phyloP scores from a whole-genome alignment of 1,284 basidiomycete species.

The Melampsora larici-populina region DNA sequence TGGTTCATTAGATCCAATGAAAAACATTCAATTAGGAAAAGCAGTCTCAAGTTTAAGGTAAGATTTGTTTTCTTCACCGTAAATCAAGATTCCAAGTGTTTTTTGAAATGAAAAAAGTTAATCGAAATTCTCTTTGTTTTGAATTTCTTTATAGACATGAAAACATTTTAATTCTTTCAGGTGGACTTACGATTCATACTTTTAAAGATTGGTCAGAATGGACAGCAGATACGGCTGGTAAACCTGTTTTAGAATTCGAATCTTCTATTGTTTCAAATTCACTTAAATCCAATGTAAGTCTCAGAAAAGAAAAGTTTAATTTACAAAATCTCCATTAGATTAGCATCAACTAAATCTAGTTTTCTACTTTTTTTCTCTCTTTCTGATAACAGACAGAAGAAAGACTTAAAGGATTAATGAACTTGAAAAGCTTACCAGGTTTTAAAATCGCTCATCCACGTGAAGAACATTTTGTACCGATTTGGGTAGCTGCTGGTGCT shows the following conservation, averaged over 20 bases:
- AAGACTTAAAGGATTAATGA: conserved; percentile 58
- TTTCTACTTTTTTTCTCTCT: too few species aligned
- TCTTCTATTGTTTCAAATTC: conserved; percentile 63
- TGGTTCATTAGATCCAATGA: conserved; percentile 61
- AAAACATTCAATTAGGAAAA: conserved; percentile 54
- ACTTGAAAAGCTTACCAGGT: conserved; percentile 61
- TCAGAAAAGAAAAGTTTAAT: too few species aligned
- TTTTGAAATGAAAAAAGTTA: too few species aligned
- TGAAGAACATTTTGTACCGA: conserved; percentile 39
- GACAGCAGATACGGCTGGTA: conserved; percentile 56
- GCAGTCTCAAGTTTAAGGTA: conserved; percentile 22
- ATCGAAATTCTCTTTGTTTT: not conserved
- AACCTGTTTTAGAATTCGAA: conserved; percentile 61
- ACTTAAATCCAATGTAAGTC: conserved; percentile 52
- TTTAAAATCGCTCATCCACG: conserved; percentile 67
- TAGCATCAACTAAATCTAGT: too few species aligned
- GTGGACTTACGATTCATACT: conserved; percentile 67
- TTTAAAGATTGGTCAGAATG: conserved; percentile 62
- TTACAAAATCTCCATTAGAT: too few species aligned
- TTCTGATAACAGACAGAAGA: conserved; percentile 54
- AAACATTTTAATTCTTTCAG: conserved; percentile 66
- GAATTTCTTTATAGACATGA: not conserved
- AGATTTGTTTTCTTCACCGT: not conserved
- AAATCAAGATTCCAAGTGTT: too few species aligned
- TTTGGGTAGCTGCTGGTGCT: conserved; percentile 41